Evolutionary conservation across 768 basidiomycete species (phyloP), one percentile per base, ranked within the genome.

Genomic region (Arthromyces matolae): DNA sequence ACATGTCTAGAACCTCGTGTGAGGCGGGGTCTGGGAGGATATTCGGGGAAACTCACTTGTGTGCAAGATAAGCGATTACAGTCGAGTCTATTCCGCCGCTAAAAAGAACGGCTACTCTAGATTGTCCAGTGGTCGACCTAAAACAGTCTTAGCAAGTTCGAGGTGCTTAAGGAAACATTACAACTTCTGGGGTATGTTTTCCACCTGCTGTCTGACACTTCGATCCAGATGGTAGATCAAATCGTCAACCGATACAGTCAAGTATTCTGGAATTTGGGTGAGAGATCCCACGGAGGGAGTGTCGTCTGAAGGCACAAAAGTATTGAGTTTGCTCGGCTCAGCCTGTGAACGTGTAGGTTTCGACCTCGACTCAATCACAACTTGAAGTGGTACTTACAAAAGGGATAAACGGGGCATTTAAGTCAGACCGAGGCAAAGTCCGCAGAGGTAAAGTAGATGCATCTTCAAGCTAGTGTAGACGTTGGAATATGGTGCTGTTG

Each of bases 41-140:
- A 41, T 32, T 13, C 13, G 10, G 28, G 13, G 29, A 22, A 24
- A 59, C 77, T 42, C 59, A 89, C 86, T 71, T 72, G 58, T 94
- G 79, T 1, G 92, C 88, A 5, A 99, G 71, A 59, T 79, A 85
- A 0, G 94, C 82, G 6, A 98, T 58, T 32, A 89, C 70, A 0
- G 94, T 86, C 9, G 86, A 97, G 62, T 99, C 96, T 35, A 99
- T 91, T 0, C 96, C 96, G 24, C 96, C 96, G 29, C 92, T 95
- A 65, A 98, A 99, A 8, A 99, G 76, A 8, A 99, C 75, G 2
- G 87, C 93, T 3, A 96, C 72, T 42, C 85, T 76, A 4, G 84
- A 73, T 41, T 71, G 63, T 6, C 71, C 71, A 42, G 59, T 45
- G 3, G 49, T 50, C 10, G 50, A 53, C 13, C 68, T 67, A 43